phyloP scores from a whole-genome alignment of 768 basidiomycete species.

The Galerina sulciceps region DNA sequence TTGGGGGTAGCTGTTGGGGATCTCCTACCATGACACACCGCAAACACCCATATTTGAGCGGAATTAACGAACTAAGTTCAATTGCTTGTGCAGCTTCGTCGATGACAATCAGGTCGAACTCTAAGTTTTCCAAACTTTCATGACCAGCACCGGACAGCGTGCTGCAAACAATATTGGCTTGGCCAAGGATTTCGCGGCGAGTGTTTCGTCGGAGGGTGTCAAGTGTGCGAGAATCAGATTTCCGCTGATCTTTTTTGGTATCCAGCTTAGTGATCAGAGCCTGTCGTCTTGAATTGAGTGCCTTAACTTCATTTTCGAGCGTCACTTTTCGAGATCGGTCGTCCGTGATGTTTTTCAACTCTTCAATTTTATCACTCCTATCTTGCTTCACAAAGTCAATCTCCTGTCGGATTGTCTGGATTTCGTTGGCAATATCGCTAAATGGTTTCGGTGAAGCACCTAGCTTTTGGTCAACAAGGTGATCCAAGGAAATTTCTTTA shows the following conservation, averaged over 20 bases:
- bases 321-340: slow-evolving; percentile 54
- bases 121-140: slow-evolving; percentile 77
- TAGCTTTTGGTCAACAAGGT: slow-evolving; percentile 79
- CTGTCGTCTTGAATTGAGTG: slow-evolving; percentile 67
- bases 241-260: slow-evolving; percentile 79
- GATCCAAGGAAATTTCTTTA: slow-evolving; percentile 86
- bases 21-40: slow-evolving; percentile 96
- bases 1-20: slow-evolving; percentile 95
- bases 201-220: slow-evolving; percentile 81
- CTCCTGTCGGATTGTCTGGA: slow-evolving; percentile 63
- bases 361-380: slow-evolving; percentile 60
- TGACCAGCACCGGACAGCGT: slow-evolving; percentile 95
- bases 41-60: slow-evolving; percentile 83
- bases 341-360: slow-evolving; percentile 59
- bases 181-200: slow-evolving; percentile 74
- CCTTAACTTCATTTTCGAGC: slow-evolving; percentile 72
- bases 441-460: slow-evolving; percentile 43
- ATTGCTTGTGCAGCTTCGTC: slow-evolving; percentile 98
- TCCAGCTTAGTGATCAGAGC: slow-evolving; percentile 73
- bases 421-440: slow-evolving; percentile 60
- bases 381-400: slow-evolving; percentile 69
- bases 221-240: slow-evolving; percentile 77
- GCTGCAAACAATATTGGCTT: slow-evolving; percentile 92
- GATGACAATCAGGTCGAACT: slow-evolving; percentile 96
- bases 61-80: slow-evolving; percentile 93